Conservation (phyloP, 192 early-diverging fungal species). For the Coemansia sp. region DNA sequence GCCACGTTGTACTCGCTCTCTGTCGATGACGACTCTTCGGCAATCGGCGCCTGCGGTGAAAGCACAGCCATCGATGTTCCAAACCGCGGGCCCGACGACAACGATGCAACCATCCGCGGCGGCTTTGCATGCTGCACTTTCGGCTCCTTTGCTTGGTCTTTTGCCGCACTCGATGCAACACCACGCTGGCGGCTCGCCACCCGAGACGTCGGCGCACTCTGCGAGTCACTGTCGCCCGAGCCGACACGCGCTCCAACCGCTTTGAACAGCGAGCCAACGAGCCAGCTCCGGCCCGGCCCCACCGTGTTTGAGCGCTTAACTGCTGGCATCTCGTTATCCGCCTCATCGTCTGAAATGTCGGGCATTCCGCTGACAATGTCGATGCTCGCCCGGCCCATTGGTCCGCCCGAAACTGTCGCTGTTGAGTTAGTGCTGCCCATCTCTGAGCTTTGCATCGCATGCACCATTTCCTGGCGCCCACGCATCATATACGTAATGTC, state of each 20-base stretch:
- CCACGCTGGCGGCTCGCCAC: conserved; percentile 1
- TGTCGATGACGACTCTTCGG: conserved; percentile 11
- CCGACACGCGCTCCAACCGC: neutral
- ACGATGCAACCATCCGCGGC: conserved; percentile 10
- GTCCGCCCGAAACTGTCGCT: neutral
- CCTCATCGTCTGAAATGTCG: neutral
- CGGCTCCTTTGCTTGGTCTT: neutral
- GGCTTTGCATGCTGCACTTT: conserved; percentile 2
- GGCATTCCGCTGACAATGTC: conserved; percentile 29
- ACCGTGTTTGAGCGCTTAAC: conserved; percentile 52
- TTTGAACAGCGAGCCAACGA: conserved; percentile 33
- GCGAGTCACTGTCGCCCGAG: neutral
- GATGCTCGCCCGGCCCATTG: conserved; percentile 36
- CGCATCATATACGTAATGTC: conserved; percentile 49
- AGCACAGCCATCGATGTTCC: neutral
- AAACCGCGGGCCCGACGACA: conserved; percentile 18
- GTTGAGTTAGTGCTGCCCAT: conserved; percentile 13
- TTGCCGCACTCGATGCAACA: neutral
- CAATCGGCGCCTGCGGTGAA: conserved; percentile 17
- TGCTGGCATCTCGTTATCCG: conserved; percentile 10
- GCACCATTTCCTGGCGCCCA: conserved; percentile 46
- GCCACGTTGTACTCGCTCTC: neutral
- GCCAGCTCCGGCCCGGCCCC: conserved; percentile 34
- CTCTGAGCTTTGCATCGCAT: conserved; percentile 37
- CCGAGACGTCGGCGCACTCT: neutral